Percentiles rank a stretch among this genome's conserved stretches.
These are phyloP conservation scores for Euphrasia arctica DNA, from an alignment of 305 asterid species.

Conservation along the genomic window DNA sequence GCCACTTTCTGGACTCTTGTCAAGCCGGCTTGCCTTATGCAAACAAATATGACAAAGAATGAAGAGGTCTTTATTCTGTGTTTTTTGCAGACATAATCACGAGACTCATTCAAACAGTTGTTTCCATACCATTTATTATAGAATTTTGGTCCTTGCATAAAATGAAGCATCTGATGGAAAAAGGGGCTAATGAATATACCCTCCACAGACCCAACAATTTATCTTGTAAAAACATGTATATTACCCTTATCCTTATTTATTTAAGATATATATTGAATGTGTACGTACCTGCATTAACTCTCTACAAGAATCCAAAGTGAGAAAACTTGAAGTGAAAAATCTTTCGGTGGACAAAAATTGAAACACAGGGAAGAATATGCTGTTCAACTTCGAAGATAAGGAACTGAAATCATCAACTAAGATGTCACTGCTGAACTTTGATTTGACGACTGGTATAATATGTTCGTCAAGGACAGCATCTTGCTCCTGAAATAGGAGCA, in stretches of 20 bases:
- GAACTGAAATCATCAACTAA: constrained; percentile 50
- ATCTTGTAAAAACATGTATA: constrained; percentile 3
- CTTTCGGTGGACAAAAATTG: constrained; percentile 65
- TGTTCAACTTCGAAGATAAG: constrained; percentile 44
- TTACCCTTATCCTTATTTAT: constrained; percentile 11
- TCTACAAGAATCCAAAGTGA: constrained; percentile 65
- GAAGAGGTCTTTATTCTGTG: neutral
- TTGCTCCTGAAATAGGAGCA: constrained; percentile 85
- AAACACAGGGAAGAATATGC: constrained; percentile 57
- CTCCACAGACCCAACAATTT: neutral
- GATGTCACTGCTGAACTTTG: constrained; percentile 54
- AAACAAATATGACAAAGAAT: constrained; percentile 4
- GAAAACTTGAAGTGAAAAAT: constrained; percentile 69
- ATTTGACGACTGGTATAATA: constrained; percentile 47
- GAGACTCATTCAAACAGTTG: neutral
- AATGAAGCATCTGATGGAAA: neutral
- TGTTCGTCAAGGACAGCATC: constrained; percentile 37
- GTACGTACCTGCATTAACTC: constrained; percentile 76
- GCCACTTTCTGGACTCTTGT: constrained; percentile 14
- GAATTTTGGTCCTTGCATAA: neutral
- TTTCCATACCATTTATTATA: constrained; percentile 11
- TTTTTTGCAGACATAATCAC: neutral
- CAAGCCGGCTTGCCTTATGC: neutral
- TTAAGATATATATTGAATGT: constrained; percentile 18
- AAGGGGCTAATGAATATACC: neutral